Percentiles rank a stretch among this genome's conserved stretches.
These are phyloP conservation scores for Sphaerulina musiva DNA, from an alignment of 2,329 filamentous ascomycete species.

Conservation along the genomic window DNA sequence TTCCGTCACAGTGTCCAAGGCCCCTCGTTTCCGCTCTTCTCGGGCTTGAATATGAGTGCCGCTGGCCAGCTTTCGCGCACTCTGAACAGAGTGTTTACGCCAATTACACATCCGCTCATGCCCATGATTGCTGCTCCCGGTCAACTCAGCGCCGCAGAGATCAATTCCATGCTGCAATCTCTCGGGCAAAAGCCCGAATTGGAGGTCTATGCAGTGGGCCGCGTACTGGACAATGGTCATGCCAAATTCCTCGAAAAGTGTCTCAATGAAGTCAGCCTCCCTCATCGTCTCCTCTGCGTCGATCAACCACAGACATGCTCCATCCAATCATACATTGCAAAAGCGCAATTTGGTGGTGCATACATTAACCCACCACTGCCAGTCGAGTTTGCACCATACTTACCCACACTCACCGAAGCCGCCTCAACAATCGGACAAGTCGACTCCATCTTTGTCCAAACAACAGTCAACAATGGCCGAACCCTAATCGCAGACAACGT, in stretches of 20 bases:
- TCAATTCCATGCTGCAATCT: constrained; percentile 70
- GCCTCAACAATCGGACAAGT: constrained; percentile 72
- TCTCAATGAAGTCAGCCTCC: constrained; percentile 63
- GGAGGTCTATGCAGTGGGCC: constrained; percentile 73
- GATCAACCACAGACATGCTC: constrained; percentile 62
- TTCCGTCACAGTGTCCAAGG: constrained; percentile 71
- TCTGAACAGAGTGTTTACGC: constrained; percentile 78
- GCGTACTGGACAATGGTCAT: constrained; percentile 64
- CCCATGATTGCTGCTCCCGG: constrained; percentile 80
- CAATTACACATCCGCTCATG: constrained; percentile 77
- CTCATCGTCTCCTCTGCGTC: constrained; percentile 69
- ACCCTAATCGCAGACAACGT: constrained; percentile 73
- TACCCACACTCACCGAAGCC: constrained; percentile 64
- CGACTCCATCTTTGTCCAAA: constrained; percentile 68
- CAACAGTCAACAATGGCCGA: constrained; percentile 41
- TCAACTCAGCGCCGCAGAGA: constrained; percentile 78
- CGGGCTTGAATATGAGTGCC: constrained; percentile 80
- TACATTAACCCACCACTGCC: constrained; percentile 68
- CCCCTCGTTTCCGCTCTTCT: constrained; percentile 62
- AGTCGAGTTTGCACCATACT: constrained; percentile 49
- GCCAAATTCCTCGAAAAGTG: constrained; percentile 73
- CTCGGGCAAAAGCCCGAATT: constrained; percentile 75
- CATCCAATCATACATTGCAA: constrained; percentile 65
- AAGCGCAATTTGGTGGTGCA: constrained; percentile 72
- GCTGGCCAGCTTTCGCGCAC: constrained; percentile 78